Evolutionary conservation across 768 basidiomycete genomes (phyloP), one percentile per base, ranked within the genome.

Genomic region (Tylopilus vinaceipallidus): DNA sequence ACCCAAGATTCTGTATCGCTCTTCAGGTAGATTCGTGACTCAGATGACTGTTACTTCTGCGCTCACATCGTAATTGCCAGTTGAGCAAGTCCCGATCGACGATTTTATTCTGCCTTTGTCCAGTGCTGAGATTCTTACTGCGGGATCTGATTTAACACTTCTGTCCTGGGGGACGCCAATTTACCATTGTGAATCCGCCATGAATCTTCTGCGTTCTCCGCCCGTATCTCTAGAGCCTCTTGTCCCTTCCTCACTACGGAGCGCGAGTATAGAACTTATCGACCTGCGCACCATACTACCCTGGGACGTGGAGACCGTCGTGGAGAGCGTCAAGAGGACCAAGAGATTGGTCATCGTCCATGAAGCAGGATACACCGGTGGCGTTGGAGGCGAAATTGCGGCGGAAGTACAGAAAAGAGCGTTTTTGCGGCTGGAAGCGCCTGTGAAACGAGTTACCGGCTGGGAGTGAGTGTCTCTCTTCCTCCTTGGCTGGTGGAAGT

Each of bases 81-180:
- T 95, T 33, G 94, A 98, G 64, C 91, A 97, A 69, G 95, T 97
- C 13, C 94, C 94, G 0, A 75, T 86, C 29, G 89, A 91, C 61
- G 93, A 95, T 65, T 98, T 77, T 61, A 74, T 80, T 46, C 75
- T 98, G n/a, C 91, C 93, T 0, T 76, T 98, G 4, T 84, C 83
- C 12, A 77, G 81, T 53, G 91, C 91, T 6, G 94, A 98, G 61
- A 78, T 78, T 8, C 78, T 98, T 10, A 68, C 77, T 2, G 65
- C 78, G 0, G 95, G 94, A 4, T 75, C 80, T 10, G 94, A 97
- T 63, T 73, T 97, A n/a, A 98, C 95, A 1, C 69, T 97, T 23
- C 73, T 97, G 17, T 82, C 92, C 7, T 98, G 91, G 83, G 94
- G 94, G n/a, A 94, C 93, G 13, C 91, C 94, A 1, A 70, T 97